A percentile compares a stretch with the other conserved stretches of the same genome.
Conservation (phyloP, 1,139 yeast genomes). For the Yamadazyma buinensis region DNA sequence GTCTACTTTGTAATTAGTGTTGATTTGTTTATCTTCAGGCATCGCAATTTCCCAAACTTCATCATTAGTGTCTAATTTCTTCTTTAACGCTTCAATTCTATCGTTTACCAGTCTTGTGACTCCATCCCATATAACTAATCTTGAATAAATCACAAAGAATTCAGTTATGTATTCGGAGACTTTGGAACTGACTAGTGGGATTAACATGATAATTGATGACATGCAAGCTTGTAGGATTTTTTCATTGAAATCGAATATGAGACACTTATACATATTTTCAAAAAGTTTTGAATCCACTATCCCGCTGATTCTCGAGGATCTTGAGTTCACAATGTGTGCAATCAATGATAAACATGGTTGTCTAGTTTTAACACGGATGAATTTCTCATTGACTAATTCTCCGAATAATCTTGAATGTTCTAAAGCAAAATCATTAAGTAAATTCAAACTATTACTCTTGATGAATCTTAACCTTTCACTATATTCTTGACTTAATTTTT, state of each 20-base stretch:
- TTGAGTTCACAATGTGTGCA: conserved; percentile 22
- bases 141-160: conserved; percentile 42
- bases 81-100: conserved; percentile 10
- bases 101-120: conserved; percentile 10
- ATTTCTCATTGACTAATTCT: conserved; percentile 27
- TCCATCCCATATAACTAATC: conserved; percentile 35
- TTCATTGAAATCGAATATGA: conserved; percentile 44
- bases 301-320: conserved; percentile 27
- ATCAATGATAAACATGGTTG: conserved; percentile 34
- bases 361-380: conserved; percentile 27
- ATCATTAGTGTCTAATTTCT: conserved; percentile 7
- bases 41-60: conserved; percentile 15
- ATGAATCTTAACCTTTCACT: conserved; percentile 51
- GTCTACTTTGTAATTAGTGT: conserved; percentile 10
- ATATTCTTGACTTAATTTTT: conserved; percentile 26
- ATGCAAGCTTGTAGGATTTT: conserved; percentile 40
- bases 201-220: conserved; percentile 46
- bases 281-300: conserved; percentile 38
- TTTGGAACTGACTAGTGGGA: conserved; percentile 48
- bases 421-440: conserved; percentile 40
- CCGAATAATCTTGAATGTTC: conserved; percentile 31
- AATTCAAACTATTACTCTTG: conserved; percentile 35
- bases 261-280: conserved; percentile 36
- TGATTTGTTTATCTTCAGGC: conserved; percentile 6
- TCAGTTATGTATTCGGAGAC: conserved; percentile 37